These are phyloP conservation scores for Prunus yedoensis DNA, from an alignment of 331 rosid species.

Conservation along the genomic window DNA sequence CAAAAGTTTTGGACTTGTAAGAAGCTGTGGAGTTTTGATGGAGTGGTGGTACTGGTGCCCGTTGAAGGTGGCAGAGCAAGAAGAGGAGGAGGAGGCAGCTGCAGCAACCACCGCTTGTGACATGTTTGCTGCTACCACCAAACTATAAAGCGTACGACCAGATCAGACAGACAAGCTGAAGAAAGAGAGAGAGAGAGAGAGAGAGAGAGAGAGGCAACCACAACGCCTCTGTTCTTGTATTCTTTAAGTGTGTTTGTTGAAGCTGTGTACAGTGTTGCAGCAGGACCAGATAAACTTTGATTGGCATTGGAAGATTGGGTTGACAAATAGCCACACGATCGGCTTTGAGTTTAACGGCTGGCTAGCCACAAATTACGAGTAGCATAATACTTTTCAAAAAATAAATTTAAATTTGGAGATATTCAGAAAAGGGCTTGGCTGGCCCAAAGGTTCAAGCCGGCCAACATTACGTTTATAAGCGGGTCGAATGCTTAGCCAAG, in stretches of 20 bases:
- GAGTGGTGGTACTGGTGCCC: constrained; percentile 21
- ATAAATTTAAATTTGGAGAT: too few species aligned
- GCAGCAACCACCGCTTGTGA: constrained; percentile 69
- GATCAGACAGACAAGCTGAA: not conserved
- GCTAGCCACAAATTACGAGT: constrained; percentile 10
- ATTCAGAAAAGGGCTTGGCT: not conserved
- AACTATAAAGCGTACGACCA: too few species aligned
- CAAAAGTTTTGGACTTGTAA: constrained; percentile 31
- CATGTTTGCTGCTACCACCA: constrained; percentile 17
- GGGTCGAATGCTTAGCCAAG: not conserved
- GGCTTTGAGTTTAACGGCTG: not conserved
- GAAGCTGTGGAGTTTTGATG: constrained; percentile 34
- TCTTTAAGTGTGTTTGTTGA: too few species aligned
- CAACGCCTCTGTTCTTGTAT: not conserved
- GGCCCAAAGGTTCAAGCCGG: not conserved
- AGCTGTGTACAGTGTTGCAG: constrained; percentile 32
- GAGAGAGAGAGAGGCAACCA: not conserved
- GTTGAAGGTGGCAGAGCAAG: constrained; percentile 53
- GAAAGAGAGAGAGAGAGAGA: too few species aligned
- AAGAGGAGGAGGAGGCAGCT: constrained; percentile 68
- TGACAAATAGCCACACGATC: constrained; percentile 26
- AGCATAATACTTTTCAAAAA: not conserved
- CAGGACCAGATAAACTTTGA: constrained; percentile 36
- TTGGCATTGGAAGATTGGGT: constrained; percentile 30
- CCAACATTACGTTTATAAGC: not conserved